phyloP scores from a whole-genome alignment of 2,329 filamentous ascomycete species.

The Xylariaceae sp. region DNA sequence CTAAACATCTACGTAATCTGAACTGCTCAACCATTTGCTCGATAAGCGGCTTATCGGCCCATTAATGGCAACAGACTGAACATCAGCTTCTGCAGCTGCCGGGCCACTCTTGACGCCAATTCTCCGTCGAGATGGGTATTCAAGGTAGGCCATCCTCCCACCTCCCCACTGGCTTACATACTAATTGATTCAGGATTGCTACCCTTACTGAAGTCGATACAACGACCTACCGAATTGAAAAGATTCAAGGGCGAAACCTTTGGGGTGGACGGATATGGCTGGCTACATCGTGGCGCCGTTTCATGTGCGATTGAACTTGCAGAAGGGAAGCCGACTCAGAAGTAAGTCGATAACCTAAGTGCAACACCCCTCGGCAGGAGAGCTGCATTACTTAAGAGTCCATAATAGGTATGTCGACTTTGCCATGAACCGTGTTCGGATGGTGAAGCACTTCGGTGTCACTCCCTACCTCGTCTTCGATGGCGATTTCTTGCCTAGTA shows the following conservation, averaged over 20 bases:
- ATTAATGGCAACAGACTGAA: conserved; percentile 16
- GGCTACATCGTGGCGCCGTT: conserved; percentile 91
- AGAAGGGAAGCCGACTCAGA: conserved; percentile 79
- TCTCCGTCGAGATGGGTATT: conserved; percentile 29
- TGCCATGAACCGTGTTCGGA: conserved; percentile 82
- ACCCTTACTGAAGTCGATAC: conserved; percentile 91
- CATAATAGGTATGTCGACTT: conserved; percentile 77
- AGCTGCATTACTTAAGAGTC: conserved; percentile 2
- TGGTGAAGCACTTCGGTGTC: conserved; percentile 90
- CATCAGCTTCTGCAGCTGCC: conserved; percentile 1
- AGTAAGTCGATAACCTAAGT: conserved; percentile 50
- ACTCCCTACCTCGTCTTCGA: conserved; percentile 97
- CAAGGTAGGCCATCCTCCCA: conserved; percentile 26
- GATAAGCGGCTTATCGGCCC: neutral
- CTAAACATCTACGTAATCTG: neutral
- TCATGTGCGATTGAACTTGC: conserved; percentile 89
- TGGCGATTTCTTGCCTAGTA: conserved; percentile 91
- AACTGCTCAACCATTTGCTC: neutral
- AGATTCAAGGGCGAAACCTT: conserved; percentile 84
- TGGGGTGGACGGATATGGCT: conserved; percentile 96
- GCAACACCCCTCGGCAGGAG: neutral
- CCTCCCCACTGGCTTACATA: neutral
- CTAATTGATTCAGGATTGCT: conserved; percentile 58
- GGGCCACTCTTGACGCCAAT: conserved; percentile 8
- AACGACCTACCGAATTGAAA: conserved; percentile 80